These are phyloP conservation scores for Aspergillus sp. DNA, from an alignment of 2,329 filamentous ascomycete genomes.

Conservation along the genomic window DNA sequence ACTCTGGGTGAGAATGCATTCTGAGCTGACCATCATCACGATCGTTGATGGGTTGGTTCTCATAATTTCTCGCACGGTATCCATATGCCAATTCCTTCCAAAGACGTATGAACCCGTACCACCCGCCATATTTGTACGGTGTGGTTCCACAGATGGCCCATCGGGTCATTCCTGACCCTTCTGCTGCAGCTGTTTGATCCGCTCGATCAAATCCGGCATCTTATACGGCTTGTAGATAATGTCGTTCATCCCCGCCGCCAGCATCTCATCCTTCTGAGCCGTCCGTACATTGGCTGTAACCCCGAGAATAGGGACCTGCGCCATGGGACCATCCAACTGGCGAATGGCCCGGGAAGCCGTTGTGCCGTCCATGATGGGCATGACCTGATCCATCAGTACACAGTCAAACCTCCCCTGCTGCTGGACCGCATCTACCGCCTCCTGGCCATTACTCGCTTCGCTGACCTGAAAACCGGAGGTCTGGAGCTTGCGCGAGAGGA, in stretches of 20 bases:
- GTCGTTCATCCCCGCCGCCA: constrained; percentile 73
- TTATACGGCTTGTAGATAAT: constrained; percentile 79
- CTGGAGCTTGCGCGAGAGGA: constrained; percentile 41
- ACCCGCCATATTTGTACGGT: too few relatives aligned
- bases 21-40: too few relatives aligned
- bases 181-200: constrained; percentile 60
- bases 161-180: neutral
- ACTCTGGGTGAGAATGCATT: too few relatives aligned
- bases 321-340: constrained; percentile 59
- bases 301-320: constrained; percentile 37
- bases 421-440: constrained; percentile 46
- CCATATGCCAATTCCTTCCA: too few relatives aligned
- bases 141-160: too few relatives aligned
- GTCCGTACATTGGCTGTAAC: constrained; percentile 73
- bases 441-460: constrained; percentile 43
- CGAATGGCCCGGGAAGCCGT: constrained; percentile 71
- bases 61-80: too few relatives aligned
- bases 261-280: constrained; percentile 71
- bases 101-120: too few relatives aligned
- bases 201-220: constrained; percentile 69
- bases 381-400: constrained; percentile 79
- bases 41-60: too few relatives aligned
- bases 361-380: constrained; percentile 82
- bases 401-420: constrained; percentile 53
- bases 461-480: constrained; percentile 39